Conservation (phyloP, 805 yeast genomes). For the Kuraishia capsulata region DNA sequence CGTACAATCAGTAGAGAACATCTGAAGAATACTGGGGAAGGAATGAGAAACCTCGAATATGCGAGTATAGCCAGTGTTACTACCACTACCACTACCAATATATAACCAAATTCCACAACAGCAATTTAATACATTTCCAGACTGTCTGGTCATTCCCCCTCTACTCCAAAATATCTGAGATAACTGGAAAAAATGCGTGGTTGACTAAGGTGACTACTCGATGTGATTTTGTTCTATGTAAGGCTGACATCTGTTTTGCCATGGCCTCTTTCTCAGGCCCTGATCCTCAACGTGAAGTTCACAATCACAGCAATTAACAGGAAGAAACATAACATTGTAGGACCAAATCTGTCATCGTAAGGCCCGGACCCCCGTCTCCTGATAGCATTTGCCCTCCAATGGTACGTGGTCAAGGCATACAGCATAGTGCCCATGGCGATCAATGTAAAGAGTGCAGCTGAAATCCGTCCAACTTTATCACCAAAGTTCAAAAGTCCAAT, state of each 20-base stretch:
- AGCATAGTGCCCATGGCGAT: conserved; percentile 98
- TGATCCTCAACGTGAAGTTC: conserved; percentile 79
- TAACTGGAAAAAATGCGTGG: too few relatives aligned
- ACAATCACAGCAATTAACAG: conserved; percentile 87
- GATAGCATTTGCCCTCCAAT: conserved; percentile 99
- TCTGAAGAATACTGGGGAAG: not conserved
- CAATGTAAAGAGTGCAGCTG: conserved; percentile 90
- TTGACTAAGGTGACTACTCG: too few relatives aligned
- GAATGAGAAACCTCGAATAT: not conserved
- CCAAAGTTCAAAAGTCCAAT: conserved; percentile 95
- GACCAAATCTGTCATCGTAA: conserved; percentile 98
- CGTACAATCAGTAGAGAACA: not conserved
- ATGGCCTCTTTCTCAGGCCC: too few relatives aligned
- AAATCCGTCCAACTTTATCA: conserved; percentile 83
- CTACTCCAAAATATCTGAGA: too few relatives aligned
- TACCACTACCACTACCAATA: too few relatives aligned
- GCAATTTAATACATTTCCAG: too few relatives aligned
- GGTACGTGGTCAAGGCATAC: conserved; percentile 91
- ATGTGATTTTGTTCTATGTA: too few relatives aligned
- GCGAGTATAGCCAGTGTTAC: too few relatives aligned
- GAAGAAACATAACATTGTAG: conserved; percentile 94
- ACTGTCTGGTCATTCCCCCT: too few relatives aligned
- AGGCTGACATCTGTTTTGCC: too few relatives aligned
- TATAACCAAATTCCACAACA: too few relatives aligned
- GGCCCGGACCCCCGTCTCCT: conserved; percentile 98